Evolutionary conservation across 2,329 filamentous ascomycete species (phyloP).

Genomic region (Beauveria bassiana): DNA sequence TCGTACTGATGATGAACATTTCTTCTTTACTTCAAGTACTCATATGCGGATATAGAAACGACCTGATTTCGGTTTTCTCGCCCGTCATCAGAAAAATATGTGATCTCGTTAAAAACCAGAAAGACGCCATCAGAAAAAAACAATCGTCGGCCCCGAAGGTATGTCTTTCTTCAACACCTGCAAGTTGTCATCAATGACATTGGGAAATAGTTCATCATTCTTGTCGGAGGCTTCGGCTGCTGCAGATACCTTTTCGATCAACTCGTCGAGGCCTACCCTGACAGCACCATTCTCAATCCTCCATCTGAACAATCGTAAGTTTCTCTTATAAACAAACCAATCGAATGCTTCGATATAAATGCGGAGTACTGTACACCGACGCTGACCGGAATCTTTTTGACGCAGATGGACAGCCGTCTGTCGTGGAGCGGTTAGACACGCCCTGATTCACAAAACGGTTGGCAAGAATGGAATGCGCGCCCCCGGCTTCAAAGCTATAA

Average conservation of each 20-base stretch:
- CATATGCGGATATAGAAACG: conserved; percentile 11
- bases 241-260: conserved; percentile 21
- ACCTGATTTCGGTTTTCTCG: conserved; percentile 19
- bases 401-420: conserved; percentile 28
- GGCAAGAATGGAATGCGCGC: not conserved
- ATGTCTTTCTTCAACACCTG: too few relatives aligned
- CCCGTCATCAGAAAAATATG: conserved; percentile 17
- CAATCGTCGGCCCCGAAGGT: not conserved
- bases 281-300: conserved; percentile 23
- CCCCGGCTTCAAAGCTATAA: too few relatives aligned
- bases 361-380: not conserved
- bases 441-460: not conserved
- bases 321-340: rapidly evolving
- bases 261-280: conserved; percentile 1
- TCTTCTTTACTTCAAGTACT: not conserved
- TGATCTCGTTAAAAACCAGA: conserved; percentile 20
- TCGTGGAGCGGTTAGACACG: conserved; percentile 23
- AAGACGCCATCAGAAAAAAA: not conserved
- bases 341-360: rapidly evolving
- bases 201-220: conserved; percentile 25
- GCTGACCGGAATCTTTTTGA: too few relatives aligned
- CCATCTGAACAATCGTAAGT: conserved; percentile 27
- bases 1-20: not conserved
- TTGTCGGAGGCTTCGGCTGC: conserved; percentile 32
- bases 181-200: too few relatives aligned